Conservation (phyloP, 345 rosid species). For the Sisymbrium irio region DNA sequence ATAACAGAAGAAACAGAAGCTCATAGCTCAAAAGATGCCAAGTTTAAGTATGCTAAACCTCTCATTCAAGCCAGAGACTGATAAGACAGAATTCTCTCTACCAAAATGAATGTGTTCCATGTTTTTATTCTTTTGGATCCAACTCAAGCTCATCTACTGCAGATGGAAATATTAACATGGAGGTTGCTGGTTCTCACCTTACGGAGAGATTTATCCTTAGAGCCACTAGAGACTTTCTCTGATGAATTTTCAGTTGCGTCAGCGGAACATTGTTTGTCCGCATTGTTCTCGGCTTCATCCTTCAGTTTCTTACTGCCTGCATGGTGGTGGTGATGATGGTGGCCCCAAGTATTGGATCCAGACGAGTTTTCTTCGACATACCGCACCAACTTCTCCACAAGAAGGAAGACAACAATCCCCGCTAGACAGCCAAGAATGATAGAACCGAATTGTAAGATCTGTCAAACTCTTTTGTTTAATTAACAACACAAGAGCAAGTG, state of each 20-base stretch:
- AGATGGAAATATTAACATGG: background rate
- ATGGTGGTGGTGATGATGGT: slow-evolving; percentile 65
- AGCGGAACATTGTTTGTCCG: slow-evolving; percentile 34
- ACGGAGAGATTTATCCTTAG: slow-evolving; percentile 55
- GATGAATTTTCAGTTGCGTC: slow-evolving; percentile 36
- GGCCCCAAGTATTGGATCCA: slow-evolving; percentile 55
- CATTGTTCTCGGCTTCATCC: slow-evolving; percentile 44
- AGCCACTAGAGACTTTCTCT: slow-evolving; percentile 38
- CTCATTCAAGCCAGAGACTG: background rate
- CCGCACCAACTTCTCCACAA: slow-evolving; percentile 93
- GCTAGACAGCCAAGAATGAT: slow-evolving; percentile 51
- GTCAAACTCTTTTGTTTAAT: background rate
- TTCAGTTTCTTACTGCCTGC: slow-evolving; percentile 53
- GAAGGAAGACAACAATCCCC: slow-evolving; percentile 91
- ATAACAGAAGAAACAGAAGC: slow-evolving; percentile 7
- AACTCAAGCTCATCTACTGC: background rate
- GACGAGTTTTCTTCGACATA: slow-evolving; percentile 74
- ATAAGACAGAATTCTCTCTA: background rate
- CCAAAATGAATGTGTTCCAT: background rate
- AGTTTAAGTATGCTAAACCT: background rate
- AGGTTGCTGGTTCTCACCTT: slow-evolving; percentile 50
- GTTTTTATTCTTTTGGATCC: background rate
- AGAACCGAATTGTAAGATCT: slow-evolving; percentile 19
- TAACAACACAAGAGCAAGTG: background rate
- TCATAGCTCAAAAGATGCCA: background rate